Base-by-base conservation (phyloP, 345 rosid species). In the Raphanus sativus region DNA sequence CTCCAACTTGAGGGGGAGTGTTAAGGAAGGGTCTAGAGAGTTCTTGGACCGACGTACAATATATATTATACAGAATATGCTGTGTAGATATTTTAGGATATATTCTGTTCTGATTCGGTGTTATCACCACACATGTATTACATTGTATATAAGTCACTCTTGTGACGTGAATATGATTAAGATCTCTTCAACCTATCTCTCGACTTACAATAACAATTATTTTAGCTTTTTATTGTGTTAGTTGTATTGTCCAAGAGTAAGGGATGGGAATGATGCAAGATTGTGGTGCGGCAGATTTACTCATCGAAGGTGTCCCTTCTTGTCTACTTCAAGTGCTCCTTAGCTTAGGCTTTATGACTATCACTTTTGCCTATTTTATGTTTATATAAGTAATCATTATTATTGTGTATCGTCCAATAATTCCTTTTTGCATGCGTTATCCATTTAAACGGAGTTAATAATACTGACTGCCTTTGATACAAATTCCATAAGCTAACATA, bases 401-500 rank as follows among this genome's bases (percentile, higher is more conserved):
- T 71, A 65, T 62, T 26, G 21, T 63, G 48, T 55, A 63, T 38
- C 36, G 24, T 30, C 69, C 42, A 64, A 71, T 71, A 30, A 71
- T 77, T 71, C 11, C 2, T 8, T 1, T 52, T 10, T 71, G 81
- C 81, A 77, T 77, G 81, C 81, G 72, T 25, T 77, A 77, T 77
- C 71, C 61, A 59, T 36, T 16, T 69, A 10, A 3, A 17, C 4
- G 45, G 10, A 69, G 24, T 16, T 69, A 32, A 69, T 55, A 10
- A 32, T 52, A 32, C 10, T 45, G 17, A 5, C 73, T 54, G 29
- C 40, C 16, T 9, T 16, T 16, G 62, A 10, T 30, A 8, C 29
- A 33, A 9, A 28, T 29, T 9, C 42, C 28, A 48, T 60, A 48
- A 15, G 55, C 48, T 48, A 48, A 5, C 55, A 48, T 48, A n/a